Evolutionary conservation across 78 protist genomes (phyloP), one percentile per base, ranked within the genome.

Genomic region (slime mould (Dictyostelium discoideum)): DNA sequence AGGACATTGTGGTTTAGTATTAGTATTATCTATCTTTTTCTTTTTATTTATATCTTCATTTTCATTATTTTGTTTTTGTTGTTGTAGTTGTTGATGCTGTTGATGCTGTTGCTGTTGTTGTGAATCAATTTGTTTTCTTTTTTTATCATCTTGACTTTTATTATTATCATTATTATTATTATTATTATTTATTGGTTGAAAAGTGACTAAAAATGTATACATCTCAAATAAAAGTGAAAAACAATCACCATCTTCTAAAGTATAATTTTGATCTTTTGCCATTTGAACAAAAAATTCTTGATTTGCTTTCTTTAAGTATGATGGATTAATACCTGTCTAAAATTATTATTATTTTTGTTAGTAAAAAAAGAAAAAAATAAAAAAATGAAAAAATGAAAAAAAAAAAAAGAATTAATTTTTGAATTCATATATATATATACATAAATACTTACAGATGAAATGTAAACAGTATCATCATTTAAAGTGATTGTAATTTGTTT

Each of bases 241-340:
- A 42, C 50, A 54, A 82, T 90, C 95, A 6, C 44, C 39, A 82
- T 90, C 88, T 1, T 90, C 88, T 29, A 90, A 50, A 29, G 3
- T 24, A 82, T 90, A 90, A 7, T 90, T 67, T 63, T 90, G 77
- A 83, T 44, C 65, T n/a, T 67, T 90, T 7, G 39, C 73, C 95
- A 90, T 90, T 69, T 80, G 88, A 4, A 48, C 42, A 32, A 90
- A 90, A n/a, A n/a, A 54, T 67, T 90, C 84, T n/a, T 77, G 22
- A 48, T 82, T 42, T 69, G 84, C 11, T 54, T 90, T 90, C 44
- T 82, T 80, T 72, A 82, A 39, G 76, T 82, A 90, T n/a, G 88
- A 82, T 24, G 87, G 87, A 37, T 90, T 90, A 2, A 90, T 42
- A 14, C 95, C 95, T 82, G 72, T 82, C 95, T 90, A 60, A 20